Percentiles rank a stretch among this genome's conserved stretches.
Conservation (phyloP, 768 basidiomycete genomes). For the Russula brevipes region DNA sequence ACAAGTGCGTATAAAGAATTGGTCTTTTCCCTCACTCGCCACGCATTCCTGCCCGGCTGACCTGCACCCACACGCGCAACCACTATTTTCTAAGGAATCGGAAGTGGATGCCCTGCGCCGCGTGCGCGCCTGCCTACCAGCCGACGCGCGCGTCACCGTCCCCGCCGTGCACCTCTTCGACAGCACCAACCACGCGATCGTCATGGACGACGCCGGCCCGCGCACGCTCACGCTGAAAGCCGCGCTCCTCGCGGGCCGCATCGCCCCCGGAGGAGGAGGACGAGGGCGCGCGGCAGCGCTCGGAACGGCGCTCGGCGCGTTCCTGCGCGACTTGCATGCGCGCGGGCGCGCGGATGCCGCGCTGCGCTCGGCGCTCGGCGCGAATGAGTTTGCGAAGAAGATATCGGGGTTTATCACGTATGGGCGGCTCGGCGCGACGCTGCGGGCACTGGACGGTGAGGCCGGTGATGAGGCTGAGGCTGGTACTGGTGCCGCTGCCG, state of each 20-base stretch:
- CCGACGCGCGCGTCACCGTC: conserved; percentile 39
- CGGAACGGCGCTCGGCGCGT: conserved; percentile 49
- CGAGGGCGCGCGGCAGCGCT: conserved; percentile 37
- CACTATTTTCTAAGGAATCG: conserved; percentile 30
- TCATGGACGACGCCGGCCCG: conserved; percentile 60
- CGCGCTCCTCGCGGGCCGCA: conserved; percentile 33
- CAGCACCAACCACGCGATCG: conserved; percentile 42
- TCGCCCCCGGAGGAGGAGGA: conserved; percentile 21
- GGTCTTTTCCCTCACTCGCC: not conserved
- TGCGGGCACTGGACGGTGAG: conserved; percentile 13
- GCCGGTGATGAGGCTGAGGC: no score
- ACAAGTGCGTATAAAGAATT: conserved; percentile 41
- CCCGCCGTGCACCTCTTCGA: conserved; percentile 51
- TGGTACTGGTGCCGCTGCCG: no score
- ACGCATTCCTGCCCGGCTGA: no score
- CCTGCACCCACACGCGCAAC: no score
- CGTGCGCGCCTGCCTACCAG: conserved; percentile 36
- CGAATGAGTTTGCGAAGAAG: conserved; percentile 38
- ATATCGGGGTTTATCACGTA: conserved; percentile 42
- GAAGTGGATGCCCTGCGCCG: conserved; percentile 48
- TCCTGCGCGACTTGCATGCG: conserved; percentile 48
- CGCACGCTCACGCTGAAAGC: conserved; percentile 38
- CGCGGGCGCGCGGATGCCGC: conserved; percentile 36
- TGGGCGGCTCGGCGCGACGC: conserved; percentile 37
- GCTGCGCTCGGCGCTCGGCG: not conserved